Percentiles rank a stretch among this genome's conserved stretches.
phyloP scores from a whole-genome alignment of 257 asterid species.

The Oldenlandia corymbosa region DNA sequence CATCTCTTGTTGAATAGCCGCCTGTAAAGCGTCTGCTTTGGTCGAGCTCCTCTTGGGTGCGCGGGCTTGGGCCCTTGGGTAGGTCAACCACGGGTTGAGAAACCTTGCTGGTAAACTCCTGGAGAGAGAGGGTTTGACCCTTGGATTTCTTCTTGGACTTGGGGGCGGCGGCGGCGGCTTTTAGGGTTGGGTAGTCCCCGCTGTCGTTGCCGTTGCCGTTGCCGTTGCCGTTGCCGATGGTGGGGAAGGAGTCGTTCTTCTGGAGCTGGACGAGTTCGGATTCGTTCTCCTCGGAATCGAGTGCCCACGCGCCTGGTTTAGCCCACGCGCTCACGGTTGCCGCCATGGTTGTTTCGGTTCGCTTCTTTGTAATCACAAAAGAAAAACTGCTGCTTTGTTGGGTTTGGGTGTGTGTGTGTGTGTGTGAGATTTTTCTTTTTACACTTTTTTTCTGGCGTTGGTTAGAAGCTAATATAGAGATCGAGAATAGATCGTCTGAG shows the following conservation, averaged over 20 bases:
- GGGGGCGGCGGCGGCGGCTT: slow-evolving; percentile 61
- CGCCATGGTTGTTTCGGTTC: slow-evolving; percentile 51
- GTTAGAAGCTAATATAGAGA: slow-evolving; percentile 26
- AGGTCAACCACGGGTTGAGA: no score
- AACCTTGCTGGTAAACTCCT: no score
- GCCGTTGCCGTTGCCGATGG: slow-evolving; percentile 23
- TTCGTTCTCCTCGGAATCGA: slow-evolving; percentile 80
- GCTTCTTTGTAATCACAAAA: not conserved
- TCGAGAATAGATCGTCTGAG: not conserved
- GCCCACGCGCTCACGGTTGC: slow-evolving; percentile 80
- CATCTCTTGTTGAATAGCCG: slow-evolving; percentile 56
- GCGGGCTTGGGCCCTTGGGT: slow-evolving; percentile 84
- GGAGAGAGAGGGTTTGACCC: slow-evolving; percentile 50
- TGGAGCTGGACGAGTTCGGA: slow-evolving; percentile 50
- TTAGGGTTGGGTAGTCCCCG: slow-evolving; percentile 63
- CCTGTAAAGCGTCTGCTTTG: slow-evolving; percentile 64
- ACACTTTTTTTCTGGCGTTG: slow-evolving; percentile 36
- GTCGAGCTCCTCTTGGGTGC: slow-evolving; percentile 79
- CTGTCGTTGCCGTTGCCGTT: slow-evolving; percentile 23
- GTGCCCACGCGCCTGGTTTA: slow-evolving; percentile 95
- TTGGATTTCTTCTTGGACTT: slow-evolving; percentile 66
- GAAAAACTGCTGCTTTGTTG: not conserved
- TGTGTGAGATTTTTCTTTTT: no score
- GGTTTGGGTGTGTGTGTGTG: slow-evolving; percentile 1
- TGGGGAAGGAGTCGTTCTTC: slow-evolving; percentile 25